Conservation (phyloP, 148 eudicot species). For the Arbutus unedo region DNA sequence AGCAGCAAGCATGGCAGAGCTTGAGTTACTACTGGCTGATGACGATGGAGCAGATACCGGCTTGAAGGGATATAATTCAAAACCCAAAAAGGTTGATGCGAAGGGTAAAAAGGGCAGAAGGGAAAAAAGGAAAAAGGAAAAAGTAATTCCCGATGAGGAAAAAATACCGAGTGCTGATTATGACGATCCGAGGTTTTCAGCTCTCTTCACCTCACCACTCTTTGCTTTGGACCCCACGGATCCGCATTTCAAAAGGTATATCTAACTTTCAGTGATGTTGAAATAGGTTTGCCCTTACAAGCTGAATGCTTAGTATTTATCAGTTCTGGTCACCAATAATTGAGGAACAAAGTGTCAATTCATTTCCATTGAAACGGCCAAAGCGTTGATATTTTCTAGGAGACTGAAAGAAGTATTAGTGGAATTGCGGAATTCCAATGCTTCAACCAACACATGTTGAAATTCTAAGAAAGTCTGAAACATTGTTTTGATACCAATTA, state of each 20-base stretch:
- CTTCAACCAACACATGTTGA: neutral
- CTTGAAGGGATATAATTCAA: constrained; percentile 75
- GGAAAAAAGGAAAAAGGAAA: constrained; percentile 60
- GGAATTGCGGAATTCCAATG: neutral
- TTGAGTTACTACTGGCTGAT: constrained; percentile 81
- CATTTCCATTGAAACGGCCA: neutral
- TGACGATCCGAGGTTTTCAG: constrained; percentile 82
- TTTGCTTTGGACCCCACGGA: constrained; percentile 93
- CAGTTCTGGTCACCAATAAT: neutral
- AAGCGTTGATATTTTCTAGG: neutral
- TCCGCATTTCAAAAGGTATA: constrained; percentile 87
- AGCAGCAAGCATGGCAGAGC: constrained; percentile 80
- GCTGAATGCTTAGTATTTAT: neutral
- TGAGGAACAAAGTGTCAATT: neutral
- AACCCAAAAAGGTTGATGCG: constrained; percentile 60
- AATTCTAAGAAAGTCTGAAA: neutral
- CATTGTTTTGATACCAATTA: neutral
- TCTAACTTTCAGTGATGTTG: neutral
- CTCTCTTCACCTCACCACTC: constrained; percentile 51
- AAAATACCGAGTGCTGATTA: constrained; percentile 61
- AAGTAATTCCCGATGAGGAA: constrained; percentile 51
- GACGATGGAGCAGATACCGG: constrained; percentile 49
- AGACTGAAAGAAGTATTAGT: neutral
- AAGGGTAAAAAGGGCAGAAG: constrained; percentile 53
- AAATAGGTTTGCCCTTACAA: neutral